Base-by-base conservation (phyloP, 1,139 yeast genomes). In the Debaryomyces sp. region DNA sequence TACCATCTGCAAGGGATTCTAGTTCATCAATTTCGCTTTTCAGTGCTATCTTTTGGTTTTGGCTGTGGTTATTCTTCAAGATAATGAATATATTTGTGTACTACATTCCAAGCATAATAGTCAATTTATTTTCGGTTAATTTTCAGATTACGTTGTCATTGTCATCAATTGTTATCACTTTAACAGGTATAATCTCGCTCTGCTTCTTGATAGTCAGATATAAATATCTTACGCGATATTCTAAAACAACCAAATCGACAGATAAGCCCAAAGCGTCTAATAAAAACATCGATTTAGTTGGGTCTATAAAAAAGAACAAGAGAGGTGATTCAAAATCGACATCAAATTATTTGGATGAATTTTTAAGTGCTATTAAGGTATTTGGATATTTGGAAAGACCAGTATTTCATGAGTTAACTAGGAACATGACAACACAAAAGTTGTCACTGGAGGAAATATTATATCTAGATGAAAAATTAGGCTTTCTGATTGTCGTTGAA, bases 401-500 rank as follows among this genome's bases (percentile, higher is more conserved):
- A 1, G 97, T 94, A 2, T 92, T 94, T 64, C 96, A 92, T 61
- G 98, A 92, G 60, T 75, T 94, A 56, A 92, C 98, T 5, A 87
- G 89, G 60, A 89, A 88, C 52, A 89, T 94, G 92, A 88, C 89
- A 45, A 94, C 98, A 1, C 92, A 90, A 61, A 87, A 89, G 55
- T 66, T 94, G 39, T 84, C 85, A 30, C 78, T 81, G 7, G 95
- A 91, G 40, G 98, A 94, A 63, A 77, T 87, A 4, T 68, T 94
- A 36, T 78, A 83, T 45, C 68, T 92, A 42, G 88, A 87, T 54
- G 94, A 88, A 49, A 78, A 84, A 17, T 71, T 87, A 22, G 98
- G 98, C 1, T 91, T 94, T 61, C 85, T 94, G 38, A 87, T 94
- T 43, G 96, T 94, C n/a, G 96, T 92, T 0, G 98, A 92, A 58